Evolutionary conservation across 116 monocot species (phyloP).

Genomic region (Iris pallida): DNA sequence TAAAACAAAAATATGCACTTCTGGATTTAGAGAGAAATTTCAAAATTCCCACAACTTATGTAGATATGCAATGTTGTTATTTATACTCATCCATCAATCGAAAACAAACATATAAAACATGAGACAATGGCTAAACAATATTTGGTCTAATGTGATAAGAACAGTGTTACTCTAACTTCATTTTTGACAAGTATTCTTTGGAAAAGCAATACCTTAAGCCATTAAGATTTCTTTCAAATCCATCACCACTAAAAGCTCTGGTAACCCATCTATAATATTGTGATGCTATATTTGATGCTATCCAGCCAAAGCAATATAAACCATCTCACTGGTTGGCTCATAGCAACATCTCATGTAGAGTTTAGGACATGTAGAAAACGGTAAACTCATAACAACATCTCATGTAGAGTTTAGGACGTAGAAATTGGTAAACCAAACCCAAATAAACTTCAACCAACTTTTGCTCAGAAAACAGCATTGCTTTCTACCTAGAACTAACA

Average conservation of each 20-base stretch:
- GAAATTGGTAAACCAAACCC: slow-evolving; percentile 5
- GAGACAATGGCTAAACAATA: no score
- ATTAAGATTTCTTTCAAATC: slow-evolving; percentile 90
- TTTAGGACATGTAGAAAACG: slow-evolving; percentile 89
- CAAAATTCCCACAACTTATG: no score
- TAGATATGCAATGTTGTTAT: no score
- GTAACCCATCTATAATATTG: slow-evolving; percentile 54
- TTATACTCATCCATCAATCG: no score
- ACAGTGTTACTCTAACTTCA: neutral
- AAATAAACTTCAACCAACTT: neutral
- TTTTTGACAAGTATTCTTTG: neutral
- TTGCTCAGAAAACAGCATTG: neutral
- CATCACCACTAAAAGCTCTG: slow-evolving; percentile 83
- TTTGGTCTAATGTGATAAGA: no score
- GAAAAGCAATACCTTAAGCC: slow-evolving; percentile 64
- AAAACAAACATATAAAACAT: no score
- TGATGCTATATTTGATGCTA: slow-evolving; percentile 97
- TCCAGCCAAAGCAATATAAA: slow-evolving; percentile 99
- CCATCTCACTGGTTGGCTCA: slow-evolving; percentile 53
- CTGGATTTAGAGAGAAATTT: no score
- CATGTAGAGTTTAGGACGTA: slow-evolving; percentile 84
- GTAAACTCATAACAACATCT: slow-evolving; percentile 80
- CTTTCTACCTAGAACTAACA: neutral
- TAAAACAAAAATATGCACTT: no score
- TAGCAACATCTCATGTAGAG: slow-evolving; percentile 98